These are phyloP conservation scores for Cystofilobasidium ferigula DNA, from an alignment of 768 basidiomycete species.

Conservation along the genomic window DNA sequence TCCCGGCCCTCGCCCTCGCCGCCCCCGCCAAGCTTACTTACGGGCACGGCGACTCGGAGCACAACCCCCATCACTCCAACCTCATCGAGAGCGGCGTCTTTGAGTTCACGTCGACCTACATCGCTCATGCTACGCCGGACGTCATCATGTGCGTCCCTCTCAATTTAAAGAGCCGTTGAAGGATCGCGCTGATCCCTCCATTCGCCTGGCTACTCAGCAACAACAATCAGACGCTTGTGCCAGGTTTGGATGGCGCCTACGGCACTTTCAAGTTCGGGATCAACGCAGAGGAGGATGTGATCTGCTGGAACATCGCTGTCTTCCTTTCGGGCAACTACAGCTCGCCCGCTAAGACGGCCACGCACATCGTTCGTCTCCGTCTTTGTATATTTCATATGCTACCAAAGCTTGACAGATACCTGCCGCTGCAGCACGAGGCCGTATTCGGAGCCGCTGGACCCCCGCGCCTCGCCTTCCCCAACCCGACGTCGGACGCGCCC, in stretches of 20 bases:
- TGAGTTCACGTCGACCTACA: conserved; percentile 34
- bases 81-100: conserved; percentile 28
- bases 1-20: conserved; percentile 28
- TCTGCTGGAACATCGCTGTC: conserved; percentile 35
- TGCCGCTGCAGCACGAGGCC: conserved; percentile 29
- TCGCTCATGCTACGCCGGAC: conserved; percentile 30
- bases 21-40: conserved; percentile 23
- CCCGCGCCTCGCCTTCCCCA: conserved; percentile 38
- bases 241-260: conserved; percentile 30
- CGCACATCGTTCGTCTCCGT: conserved; percentile 28
- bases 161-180: background rate
- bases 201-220: conserved; percentile 25
- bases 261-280: conserved; percentile 35
- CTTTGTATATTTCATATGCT: background rate
- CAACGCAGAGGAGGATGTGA: conserved; percentile 31
- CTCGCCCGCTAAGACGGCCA: conserved; percentile 33
- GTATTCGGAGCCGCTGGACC: conserved; percentile 32
- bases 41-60: conserved; percentile 17
- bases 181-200: background rate
- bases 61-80: conserved; percentile 7
- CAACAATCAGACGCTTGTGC: conserved; percentile 30
- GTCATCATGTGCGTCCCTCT: conserved; percentile 13
- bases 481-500: conserved; percentile 30
- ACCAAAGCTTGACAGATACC: background rate
- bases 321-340: conserved; percentile 33